Percentiles rank a stretch among this genome's conserved stretches.
These are phyloP conservation scores for Quercus parvula DNA, from an alignment of 306 rosid species.

Conservation along the genomic window DNA sequence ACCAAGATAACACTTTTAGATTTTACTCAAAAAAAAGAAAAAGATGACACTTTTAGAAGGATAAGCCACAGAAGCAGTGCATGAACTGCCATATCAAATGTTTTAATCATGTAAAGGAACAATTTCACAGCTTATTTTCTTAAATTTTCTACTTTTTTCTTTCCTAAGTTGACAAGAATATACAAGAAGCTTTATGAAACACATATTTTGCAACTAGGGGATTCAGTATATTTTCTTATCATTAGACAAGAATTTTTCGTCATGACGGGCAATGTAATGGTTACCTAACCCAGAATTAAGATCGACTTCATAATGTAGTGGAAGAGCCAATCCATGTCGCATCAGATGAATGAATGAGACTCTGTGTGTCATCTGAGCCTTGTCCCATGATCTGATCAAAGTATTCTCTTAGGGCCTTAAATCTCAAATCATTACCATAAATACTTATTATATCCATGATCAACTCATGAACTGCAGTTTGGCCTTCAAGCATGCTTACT, in stretches of 20 bases:
- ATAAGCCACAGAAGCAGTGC: too few relatives aligned
- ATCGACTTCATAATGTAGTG: neutral
- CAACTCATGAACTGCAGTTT: conserved; percentile 35
- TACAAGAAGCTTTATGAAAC: too few relatives aligned
- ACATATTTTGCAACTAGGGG: neutral
- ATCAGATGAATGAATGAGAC: neutral
- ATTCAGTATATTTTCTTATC: neutral
- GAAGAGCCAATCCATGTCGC: conserved; percentile 13
- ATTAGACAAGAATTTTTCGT: neutral
- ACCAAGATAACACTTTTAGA: too few relatives aligned
- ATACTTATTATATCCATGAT: conserved; percentile 17
- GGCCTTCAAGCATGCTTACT: conserved; percentile 65
- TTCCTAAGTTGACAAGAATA: too few relatives aligned
- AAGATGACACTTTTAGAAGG: too few relatives aligned
- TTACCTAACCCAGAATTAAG: neutral
- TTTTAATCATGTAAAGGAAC: too few relatives aligned
- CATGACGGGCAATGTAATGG: too few relatives aligned
- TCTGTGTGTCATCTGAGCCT: neutral
- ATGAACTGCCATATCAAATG: too few relatives aligned
- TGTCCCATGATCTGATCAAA: neutral
- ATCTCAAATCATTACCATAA: conserved; percentile 33
- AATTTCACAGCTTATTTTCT: too few relatives aligned
- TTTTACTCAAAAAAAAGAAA: too few relatives aligned
- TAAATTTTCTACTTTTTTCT: too few relatives aligned
- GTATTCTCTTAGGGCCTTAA: conserved; percentile 36